These are phyloP conservation scores for Amaranthus palmeri DNA, from an alignment of 148 eudicot species.

Conservation along the genomic window DNA sequence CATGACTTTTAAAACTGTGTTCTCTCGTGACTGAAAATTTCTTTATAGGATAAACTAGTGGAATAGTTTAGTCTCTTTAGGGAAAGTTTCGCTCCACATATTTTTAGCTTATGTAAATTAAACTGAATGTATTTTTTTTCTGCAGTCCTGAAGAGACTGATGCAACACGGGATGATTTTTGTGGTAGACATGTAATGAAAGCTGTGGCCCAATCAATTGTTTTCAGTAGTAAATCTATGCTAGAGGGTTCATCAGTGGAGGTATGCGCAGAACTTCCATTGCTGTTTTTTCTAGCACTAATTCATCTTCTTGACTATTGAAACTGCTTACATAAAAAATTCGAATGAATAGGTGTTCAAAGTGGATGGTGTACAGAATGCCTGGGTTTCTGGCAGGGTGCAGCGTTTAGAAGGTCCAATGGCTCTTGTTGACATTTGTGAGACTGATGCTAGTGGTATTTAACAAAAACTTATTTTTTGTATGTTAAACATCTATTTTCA, in stretches of 20 bases:
- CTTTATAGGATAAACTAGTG: background rate
- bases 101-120: background rate
- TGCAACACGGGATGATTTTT: slow-evolving; percentile 18
- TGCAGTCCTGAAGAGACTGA: slow-evolving; percentile 24
- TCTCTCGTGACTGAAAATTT: background rate
- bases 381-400: slow-evolving; percentile 31
- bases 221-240: slow-evolving; percentile 23
- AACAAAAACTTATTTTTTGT: too few species aligned
- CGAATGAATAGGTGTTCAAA: slow-evolving; percentile 28
- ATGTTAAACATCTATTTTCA: background rate
- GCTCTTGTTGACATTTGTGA: slow-evolving; percentile 29
- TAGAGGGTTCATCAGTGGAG: slow-evolving; percentile 42
- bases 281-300: slow-evolving; percentile 2
- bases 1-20: background rate
- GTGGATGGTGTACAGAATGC: slow-evolving; percentile 19
- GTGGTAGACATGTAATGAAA: slow-evolving; percentile 9
- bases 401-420: slow-evolving; percentile 24
- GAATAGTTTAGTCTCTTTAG: background rate
- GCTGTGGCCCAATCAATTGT: slow-evolving; percentile 17
- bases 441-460: slow-evolving; percentile 21
- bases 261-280: slow-evolving; percentile 17
- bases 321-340: slow-evolving; percentile 16
- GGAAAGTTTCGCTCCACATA: background rate
- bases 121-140: slow-evolving; percentile 11
- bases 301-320: slow-evolving; percentile 11